Evolutionary conservation across 1,139 yeast genomes (phyloP), one percentile per base, ranked within the genome.

Genomic region (Saccharomyces hybrid): DNA sequence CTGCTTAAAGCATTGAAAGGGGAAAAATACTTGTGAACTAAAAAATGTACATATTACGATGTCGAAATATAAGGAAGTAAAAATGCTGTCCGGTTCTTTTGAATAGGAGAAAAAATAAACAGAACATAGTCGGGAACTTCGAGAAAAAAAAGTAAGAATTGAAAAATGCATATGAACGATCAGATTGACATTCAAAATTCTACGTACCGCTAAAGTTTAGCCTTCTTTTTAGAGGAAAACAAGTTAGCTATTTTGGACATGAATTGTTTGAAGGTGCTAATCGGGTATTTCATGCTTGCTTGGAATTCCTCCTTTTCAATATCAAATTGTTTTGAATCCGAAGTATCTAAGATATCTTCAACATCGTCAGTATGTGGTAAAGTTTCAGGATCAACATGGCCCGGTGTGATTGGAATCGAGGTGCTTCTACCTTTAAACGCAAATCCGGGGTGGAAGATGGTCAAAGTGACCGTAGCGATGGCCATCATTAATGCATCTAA

Each of bases 401-500:
- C 63, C 27, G 53, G 54, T 6, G 67, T 61, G 52, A 66, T 62
- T 47, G 65, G 67, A 23, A 67, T 60, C 3, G 55, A 34, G 6
- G 53, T 50, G 5, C 52, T 44, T 52, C 66, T 64, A 16, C 71
- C 71, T 41, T 57, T 53, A 56, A 82, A 78, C 0, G 79, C 82
- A 61, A 78, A 69, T 2, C 86, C 86, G 1, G 96, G 96, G 63
- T 86, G 87, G 69, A 82, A 76, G 0, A 84, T 72, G 3, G 86
- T 70, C 62, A 86, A 70, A 4, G 79, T 62, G 4, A 67, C 51
- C 8, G 73, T 65, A 5, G 82, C 81, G 2, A 80, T 48, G 0
- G 75, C 66, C 63, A 88, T 77, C 88, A 88, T 82, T 27, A 85
- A 67, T 0, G 90, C 88, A 66, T 93, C 98, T 48, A 91, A 76